Evolutionary conservation across 176 grass and related monocot species (phyloP), one percentile per base, ranked within the genome.

Genomic region (Hsuehochloa calcarea): DNA sequence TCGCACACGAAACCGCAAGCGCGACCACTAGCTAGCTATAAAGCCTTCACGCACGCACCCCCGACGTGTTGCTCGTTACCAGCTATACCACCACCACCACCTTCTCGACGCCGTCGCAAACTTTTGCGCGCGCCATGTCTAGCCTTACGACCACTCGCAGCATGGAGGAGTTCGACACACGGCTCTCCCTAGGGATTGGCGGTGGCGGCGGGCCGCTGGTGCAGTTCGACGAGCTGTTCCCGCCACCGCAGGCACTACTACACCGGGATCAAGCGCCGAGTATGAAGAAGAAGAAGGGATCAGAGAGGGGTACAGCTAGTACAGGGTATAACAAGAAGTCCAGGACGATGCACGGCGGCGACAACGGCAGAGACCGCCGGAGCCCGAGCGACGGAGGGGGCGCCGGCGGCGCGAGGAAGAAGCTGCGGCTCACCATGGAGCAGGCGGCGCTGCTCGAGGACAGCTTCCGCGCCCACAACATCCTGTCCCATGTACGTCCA

Each of bases 381-480:
- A 71, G 65, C 26, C 37, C 10, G 3, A 68, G 37, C 35, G 68
- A 43, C 61, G 46, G 20, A 6, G 43, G 16, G 3, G 58, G 14
- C 34, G 61, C 9, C 10, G 23, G 19, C 10, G 81, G 68, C 3
- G 20, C 47, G 40, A 90, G 85, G 81, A 93, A 93, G 88, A 93
- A 93, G 85, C 88, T 93, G 49, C 81, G 67, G 85, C 88, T 93
- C 19, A 93, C 72, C 19, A 6, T 10, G 1, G 72, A 44, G 61
- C 91, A 93, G 85, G 71, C 85, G 3, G 41, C 81, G 41, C 10
- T 90, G 50, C 85, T 93, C 3, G 91, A 93, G 73, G 59, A 85
- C 15, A 85, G 71, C 60, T 90, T 93, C 85, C 80, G 88, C 45
- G 49, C 65, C n/a, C 91, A 82, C 77, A 82, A 74, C 82, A 81